Evolutionary conservation across 73 alveolate species (phyloP), one percentile per base, ranked within the genome.

Genomic region (Paramecium sonneborni): DNA sequence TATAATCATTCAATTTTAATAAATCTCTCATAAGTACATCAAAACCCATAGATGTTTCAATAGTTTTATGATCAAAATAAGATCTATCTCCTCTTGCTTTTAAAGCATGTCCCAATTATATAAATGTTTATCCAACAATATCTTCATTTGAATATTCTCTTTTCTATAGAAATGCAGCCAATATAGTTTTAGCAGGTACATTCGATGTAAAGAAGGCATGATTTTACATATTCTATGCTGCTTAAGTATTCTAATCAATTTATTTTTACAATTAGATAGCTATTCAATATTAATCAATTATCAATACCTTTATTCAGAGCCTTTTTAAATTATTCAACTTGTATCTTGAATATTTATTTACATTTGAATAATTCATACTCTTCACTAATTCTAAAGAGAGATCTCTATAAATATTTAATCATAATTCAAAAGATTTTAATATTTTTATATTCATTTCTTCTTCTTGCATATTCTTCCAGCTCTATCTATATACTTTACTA

Each of bases 371-470:
- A 30, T 32, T 62, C 44, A 30, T 62, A 62, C 24, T 62, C 84
- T 0, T 32, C 84, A 62, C 39, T 26, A 6, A 62, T 62, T 32
- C 39, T 26, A 30, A 62, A 30, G 84, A 62, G 84, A 62, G 44
- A 32, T 62, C 84, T 62, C 44, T 62, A 62, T 62, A 32, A 26
- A 62, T 62, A 62, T 62, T 62, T 62, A 62, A 62, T 62, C 84
- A 62, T 62, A 62, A 62, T 62, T 62, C n/a, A 62, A 62, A 30
- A 32, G 39, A 62, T 62, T 30, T 62, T 62, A 62, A 62, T 26
- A 62, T 62, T 52, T 52, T 52, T 52, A 52, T 52, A 52, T 52
- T 52, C 68, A 52, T 52, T 52, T 52, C 23, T 52, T 52, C 68
- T 52, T 52, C 68, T 52, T 52, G 5, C 30, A n/a, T 14, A 52